phyloP scores from a whole-genome alignment of 805 yeast genomes.

The Saturnispora silvae region DNA sequence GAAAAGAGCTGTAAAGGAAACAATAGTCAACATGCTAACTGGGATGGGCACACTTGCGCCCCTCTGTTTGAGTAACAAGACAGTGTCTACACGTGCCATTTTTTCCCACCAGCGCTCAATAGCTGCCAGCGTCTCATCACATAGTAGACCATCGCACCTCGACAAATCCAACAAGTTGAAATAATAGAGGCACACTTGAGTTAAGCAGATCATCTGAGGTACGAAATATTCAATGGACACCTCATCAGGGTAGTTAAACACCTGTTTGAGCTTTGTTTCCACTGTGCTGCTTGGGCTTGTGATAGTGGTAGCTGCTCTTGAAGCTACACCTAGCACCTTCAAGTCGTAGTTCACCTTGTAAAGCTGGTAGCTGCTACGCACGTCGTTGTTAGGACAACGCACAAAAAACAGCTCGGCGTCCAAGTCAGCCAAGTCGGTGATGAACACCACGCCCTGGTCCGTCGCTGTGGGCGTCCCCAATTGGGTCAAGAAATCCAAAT shows the following conservation, averaged over 20 bases:
- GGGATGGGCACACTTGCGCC: conserved; percentile 14
- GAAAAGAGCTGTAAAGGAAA: conserved; percentile 67
- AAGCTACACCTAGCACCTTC: conserved; percentile 70
- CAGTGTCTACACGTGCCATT: conserved; percentile 25
- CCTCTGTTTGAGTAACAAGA: conserved; percentile 15
- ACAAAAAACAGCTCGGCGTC: conserved; percentile 59
- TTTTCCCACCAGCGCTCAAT: conserved; percentile 73
- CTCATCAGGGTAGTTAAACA: conserved; percentile 47
- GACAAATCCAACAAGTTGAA: conserved; percentile 60
- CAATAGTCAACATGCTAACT: conserved; percentile 63
- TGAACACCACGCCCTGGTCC: conserved; percentile 52
- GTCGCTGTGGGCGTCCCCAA: conserved; percentile 59
- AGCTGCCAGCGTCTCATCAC: conserved; percentile 67
- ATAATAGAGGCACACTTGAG: conserved; percentile 70
- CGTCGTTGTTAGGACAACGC: conserved; percentile 52
- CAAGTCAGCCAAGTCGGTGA: conserved; percentile 72
- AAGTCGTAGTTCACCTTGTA: conserved; percentile 71
- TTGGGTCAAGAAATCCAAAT: conserved; percentile 54
- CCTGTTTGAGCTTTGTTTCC: conserved; percentile 69
- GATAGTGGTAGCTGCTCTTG: conserved; percentile 67
- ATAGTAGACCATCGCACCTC: conserved; percentile 76
- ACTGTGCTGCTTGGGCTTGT: conserved; percentile 67
- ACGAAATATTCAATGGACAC: conserved; percentile 59
- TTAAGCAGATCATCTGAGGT: conserved; percentile 57
- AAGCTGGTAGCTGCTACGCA: conserved; percentile 33